These are phyloP conservation scores for Iodosphaeria phyllophila DNA, from an alignment of 2,329 filamentous ascomycete species.

Conservation along the genomic window DNA sequence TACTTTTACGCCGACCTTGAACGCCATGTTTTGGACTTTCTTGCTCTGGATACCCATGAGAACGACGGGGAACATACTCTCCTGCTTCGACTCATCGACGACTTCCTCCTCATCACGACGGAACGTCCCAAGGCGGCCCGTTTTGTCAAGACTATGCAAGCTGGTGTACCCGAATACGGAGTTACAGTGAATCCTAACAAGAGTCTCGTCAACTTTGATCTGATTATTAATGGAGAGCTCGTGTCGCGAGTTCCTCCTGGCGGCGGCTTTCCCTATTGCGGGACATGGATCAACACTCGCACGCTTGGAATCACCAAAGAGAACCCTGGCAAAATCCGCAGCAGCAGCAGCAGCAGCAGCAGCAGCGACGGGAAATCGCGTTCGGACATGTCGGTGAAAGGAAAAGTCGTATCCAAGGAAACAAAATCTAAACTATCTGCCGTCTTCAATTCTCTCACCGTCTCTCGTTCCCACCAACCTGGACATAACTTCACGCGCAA, in stretches of 20 bases:
- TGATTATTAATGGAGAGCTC: slow-evolving; percentile 30
- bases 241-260: slow-evolving; percentile 26
- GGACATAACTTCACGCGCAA: slow-evolving; percentile 70
- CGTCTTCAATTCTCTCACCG: slow-evolving; percentile 55
- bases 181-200: slow-evolving; percentile 61
- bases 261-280: slow-evolving; percentile 71
- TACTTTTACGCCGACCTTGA: slow-evolving; percentile 93
- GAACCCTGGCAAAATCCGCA: slow-evolving; percentile 18
- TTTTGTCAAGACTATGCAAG: slow-evolving; percentile 69
- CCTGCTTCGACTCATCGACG: slow-evolving; percentile 71
- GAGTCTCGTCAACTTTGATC: slow-evolving; percentile 69
- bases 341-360: neutral
- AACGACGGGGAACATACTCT: slow-evolving; percentile 36
- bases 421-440: too few species aligned
- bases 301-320: slow-evolving; percentile 63
- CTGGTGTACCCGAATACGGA: slow-evolving; percentile 61
- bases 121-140: slow-evolving; percentile 43
- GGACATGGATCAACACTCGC: slow-evolving; percentile 52
- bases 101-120: slow-evolving; percentile 77
- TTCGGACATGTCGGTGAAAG: slow-evolving; percentile 26
- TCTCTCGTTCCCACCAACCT: slow-evolving; percentile 54
- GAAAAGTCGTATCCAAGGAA: slow-evolving; percentile 7
- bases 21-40: slow-evolving; percentile 45
- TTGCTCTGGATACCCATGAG: too few species aligned
- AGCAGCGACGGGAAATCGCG: neutral